A percentile compares a stretch with the other conserved stretches of the same genome.
phyloP scores from a whole-genome alignment of 1,284 basidiomycete species.

The Mycosarcoma maydis region DNA sequence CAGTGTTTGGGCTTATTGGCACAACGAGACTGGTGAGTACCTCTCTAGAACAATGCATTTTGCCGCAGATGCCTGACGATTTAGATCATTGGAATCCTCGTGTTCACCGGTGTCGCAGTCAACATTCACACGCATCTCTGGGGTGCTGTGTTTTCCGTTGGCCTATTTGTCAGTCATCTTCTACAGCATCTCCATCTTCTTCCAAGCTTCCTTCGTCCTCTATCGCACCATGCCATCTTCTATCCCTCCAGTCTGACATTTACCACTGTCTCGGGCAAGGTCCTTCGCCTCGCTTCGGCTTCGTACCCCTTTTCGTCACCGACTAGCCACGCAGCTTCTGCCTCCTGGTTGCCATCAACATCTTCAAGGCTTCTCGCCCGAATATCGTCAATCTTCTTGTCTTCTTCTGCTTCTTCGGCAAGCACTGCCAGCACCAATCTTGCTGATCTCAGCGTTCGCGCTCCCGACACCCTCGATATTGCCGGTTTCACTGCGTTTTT shows the following conservation, averaged over 20 bases:
- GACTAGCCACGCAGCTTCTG: neutral
- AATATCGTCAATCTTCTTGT: conserved; percentile 7
- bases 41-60: too few relatives aligned
- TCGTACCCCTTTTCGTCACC: conserved; percentile 25
- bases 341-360: neutral
- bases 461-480: conserved; percentile 75
- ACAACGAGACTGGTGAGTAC: conserved; percentile 65
- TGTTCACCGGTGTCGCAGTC: conserved; percentile 70
- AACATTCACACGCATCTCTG: conserved; percentile 89
- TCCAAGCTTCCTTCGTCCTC: conserved; percentile 36
- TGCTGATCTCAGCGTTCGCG: conserved; percentile 25
- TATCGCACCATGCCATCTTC: conserved; percentile 56
- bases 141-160: conserved; percentile 76
- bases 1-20: conserved; percentile 64
- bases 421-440: neutral
- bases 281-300: conserved; percentile 44
- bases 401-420: conserved; percentile 1
- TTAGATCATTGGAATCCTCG: neutral
- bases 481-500: conserved; percentile 77
- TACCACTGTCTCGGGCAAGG: conserved; percentile 38
- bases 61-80: too few relatives aligned
- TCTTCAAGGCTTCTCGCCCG: conserved; percentile 3
- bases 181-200: conserved; percentile 46
- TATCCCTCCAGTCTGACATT: conserved; percentile 46
- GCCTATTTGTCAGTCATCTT: conserved; percentile 68